A percentile compares a stretch with the other conserved stretches of the same genome.
phyloP scores from a whole-genome alignment of 768 basidiomycete species.

The Suillus brevipes region DNA sequence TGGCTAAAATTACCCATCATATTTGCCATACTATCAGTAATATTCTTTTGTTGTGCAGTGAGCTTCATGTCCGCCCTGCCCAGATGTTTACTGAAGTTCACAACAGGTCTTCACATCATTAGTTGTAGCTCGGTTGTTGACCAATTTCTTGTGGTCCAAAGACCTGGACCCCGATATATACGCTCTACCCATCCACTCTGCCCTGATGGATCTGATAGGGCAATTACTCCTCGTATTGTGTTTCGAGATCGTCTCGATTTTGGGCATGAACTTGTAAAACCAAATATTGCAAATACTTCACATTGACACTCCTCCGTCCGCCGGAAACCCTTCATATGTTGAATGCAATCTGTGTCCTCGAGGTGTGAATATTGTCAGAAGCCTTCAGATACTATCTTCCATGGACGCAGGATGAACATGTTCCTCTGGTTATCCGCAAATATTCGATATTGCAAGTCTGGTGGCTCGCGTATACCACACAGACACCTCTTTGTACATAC shows the following conservation, averaged over 20 bases:
- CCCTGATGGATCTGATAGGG: conserved; percentile 82
- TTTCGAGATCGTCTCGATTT: conserved; percentile 61
- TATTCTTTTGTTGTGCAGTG: conserved; percentile 79
- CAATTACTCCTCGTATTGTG: conserved; percentile 77
- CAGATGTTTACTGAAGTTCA: conserved; percentile 3
- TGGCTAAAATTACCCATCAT: conserved; percentile 76
- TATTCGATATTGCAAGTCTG: no score
- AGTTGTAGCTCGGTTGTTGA: conserved; percentile 61
- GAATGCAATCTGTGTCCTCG: background rate
- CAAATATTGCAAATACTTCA: background rate
- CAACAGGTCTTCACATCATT: conserved; percentile 72
- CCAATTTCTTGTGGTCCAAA: conserved; percentile 75
- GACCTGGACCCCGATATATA: conserved; percentile 88
- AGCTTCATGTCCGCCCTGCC: conserved; percentile 33
- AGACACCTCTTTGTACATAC: no score
- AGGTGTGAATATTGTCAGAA: background rate
- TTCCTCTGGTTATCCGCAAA: no score
- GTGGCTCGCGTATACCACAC: no score
- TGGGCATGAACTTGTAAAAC: conserved; percentile 31
- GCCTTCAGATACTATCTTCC: background rate
- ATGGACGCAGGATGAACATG: background rate
- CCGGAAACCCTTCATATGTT: background rate
- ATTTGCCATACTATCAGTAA: conserved; percentile 66
- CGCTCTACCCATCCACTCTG: conserved; percentile 90
- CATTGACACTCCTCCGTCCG: background rate